phyloP scores from a whole-genome alignment of 805 yeast species.

The Ogataea populi-albae region DNA sequence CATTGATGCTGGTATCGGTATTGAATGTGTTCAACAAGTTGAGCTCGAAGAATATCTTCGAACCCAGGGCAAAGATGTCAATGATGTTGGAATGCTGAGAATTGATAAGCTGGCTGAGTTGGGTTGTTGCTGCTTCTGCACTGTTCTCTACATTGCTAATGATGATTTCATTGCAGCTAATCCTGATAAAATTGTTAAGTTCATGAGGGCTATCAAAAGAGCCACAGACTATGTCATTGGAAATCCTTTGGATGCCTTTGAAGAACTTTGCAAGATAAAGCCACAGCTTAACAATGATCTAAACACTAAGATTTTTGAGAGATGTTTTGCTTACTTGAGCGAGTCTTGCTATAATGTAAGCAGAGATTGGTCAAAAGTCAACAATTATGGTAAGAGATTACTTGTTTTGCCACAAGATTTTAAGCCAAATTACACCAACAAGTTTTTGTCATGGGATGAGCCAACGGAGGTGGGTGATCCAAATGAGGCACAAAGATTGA shows the following conservation, averaged over 20 bases:
- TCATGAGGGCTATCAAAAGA: conserved; percentile 47
- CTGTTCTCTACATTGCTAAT: conserved; percentile 51
- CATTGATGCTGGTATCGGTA: conserved; percentile 58
- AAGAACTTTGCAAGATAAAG: conserved; percentile 44
- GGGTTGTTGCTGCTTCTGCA: conserved; percentile 60
- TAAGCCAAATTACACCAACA: conserved; percentile 49
- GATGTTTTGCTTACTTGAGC: conserved; percentile 56
- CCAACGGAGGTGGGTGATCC: conserved; percentile 49
- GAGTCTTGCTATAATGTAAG: conserved; percentile 50
- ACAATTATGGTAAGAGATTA: conserved; percentile 53
- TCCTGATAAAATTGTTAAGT: conserved; percentile 43
- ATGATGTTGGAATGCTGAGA: conserved; percentile 54
- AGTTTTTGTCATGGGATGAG: conserved; percentile 47
- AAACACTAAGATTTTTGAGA: conserved; percentile 45
- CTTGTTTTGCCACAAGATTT: conserved; percentile 49
- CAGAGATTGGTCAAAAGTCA: conserved; percentile 57
- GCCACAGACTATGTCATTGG: conserved; percentile 48
- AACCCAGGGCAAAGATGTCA: conserved; percentile 39
- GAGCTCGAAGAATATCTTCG: conserved; percentile 51
- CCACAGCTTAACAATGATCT: conserved; percentile 43
- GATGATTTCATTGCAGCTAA: conserved; percentile 46
- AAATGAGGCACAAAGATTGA: conserved; percentile 44
- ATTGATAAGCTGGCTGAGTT: conserved; percentile 54
- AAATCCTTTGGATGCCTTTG: conserved; percentile 45
- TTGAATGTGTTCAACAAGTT: conserved; percentile 58